A percentile compares a stretch with the other conserved stretches of the same genome.
These are phyloP conservation scores for Zancudomyces culisetae DNA, from an alignment of 371 early-diverging fungal genomes.

Conservation along the genomic window DNA sequence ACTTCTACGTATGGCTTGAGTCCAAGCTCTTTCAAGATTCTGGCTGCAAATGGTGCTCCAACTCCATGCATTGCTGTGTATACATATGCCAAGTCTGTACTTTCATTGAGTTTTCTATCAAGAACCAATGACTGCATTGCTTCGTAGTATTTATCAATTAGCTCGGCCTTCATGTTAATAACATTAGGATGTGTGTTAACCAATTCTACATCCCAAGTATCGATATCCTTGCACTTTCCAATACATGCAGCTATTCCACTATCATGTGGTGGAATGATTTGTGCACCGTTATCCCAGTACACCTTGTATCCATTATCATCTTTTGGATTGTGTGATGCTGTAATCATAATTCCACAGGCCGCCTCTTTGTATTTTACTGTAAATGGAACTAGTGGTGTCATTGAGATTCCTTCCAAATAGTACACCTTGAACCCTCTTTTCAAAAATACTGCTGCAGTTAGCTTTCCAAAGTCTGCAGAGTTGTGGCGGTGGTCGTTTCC, in stretches of 20 bases:
- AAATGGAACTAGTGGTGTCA: conserved; percentile 85
- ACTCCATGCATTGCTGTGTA: conserved; percentile 97
- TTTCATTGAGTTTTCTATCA: neutral
- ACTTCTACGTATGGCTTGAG: conserved; percentile 43
- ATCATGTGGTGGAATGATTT: conserved; percentile 84
- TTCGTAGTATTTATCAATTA: conserved; percentile 51
- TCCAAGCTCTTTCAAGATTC: conserved; percentile 44
- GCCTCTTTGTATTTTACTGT: conserved; percentile 54
- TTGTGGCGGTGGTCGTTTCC: conserved; percentile 90
- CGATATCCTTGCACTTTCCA: conserved; percentile 42
- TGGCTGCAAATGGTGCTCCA: conserved; percentile 53
- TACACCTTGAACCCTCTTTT: conserved; percentile 64
- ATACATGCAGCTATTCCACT: conserved; percentile 60
- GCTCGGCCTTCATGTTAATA: conserved; percentile 28
- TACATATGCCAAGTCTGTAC: conserved; percentile 26
- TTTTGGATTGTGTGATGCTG: conserved; percentile 96
- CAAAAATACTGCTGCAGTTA: conserved; percentile 74
- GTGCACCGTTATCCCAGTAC: conserved; percentile 81
- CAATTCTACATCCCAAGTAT: conserved; percentile 52
- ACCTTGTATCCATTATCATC: conserved; percentile 98
- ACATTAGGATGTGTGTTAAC: conserved; percentile 16
- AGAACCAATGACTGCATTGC: conserved; percentile 17
- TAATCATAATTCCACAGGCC: conserved; percentile 90
- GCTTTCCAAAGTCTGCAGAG: conserved; percentile 59
- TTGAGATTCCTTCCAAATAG: conserved; percentile 50